Evolutionary conservation across 2,329 filamentous ascomycete genomes (phyloP).

Genomic region (Arthrobotrys entomopaga): DNA sequence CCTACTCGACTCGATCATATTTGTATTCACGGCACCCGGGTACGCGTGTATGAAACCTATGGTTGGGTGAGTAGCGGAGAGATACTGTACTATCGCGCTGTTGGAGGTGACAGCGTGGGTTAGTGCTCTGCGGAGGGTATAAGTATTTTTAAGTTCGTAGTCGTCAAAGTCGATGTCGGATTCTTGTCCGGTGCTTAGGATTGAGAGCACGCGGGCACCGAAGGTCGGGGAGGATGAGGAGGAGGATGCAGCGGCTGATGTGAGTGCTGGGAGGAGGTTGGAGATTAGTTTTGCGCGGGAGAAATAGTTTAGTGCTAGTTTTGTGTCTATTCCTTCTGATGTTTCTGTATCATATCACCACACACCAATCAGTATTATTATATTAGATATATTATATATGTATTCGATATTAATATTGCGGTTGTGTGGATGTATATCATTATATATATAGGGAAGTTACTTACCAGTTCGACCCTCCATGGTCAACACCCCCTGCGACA

Average conservation of each 20-base stretch:
- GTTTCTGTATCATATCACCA: slow-evolving; percentile 60
- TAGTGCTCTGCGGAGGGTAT: slow-evolving; percentile 60
- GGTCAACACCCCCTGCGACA: slow-evolving; percentile 63
- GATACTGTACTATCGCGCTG: slow-evolving; percentile 62
- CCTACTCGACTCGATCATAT: slow-evolving; percentile 57
- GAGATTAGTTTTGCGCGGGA: slow-evolving; percentile 64
- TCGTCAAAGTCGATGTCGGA: slow-evolving; percentile 62
- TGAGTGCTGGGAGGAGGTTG: slow-evolving; percentile 63
- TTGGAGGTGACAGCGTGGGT: slow-evolving; percentile 63
- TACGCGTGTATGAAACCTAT: slow-evolving; percentile 63
- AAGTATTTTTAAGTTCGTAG: slow-evolving; percentile 62
- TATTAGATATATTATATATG: neutral
- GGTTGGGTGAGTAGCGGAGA: slow-evolving; percentile 59
- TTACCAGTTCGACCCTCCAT: slow-evolving; percentile 60
- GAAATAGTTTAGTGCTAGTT: slow-evolving; percentile 66
- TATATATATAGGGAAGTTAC: neutral
- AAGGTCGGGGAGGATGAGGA: slow-evolving; percentile 31
- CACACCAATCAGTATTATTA: neutral
- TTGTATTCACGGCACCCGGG: slow-evolving; percentile 62
- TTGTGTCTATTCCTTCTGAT: slow-evolving; percentile 64
- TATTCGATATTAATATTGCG: neutral
- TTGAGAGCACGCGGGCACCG: slow-evolving; percentile 63
- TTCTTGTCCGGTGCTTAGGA: slow-evolving; percentile 62
- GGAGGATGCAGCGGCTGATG: too few relatives aligned
- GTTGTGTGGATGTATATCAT: neutral